Conservation (phyloP, 2,329 filamentous ascomycete genomes). For the Paecilomyces sp. region DNA sequence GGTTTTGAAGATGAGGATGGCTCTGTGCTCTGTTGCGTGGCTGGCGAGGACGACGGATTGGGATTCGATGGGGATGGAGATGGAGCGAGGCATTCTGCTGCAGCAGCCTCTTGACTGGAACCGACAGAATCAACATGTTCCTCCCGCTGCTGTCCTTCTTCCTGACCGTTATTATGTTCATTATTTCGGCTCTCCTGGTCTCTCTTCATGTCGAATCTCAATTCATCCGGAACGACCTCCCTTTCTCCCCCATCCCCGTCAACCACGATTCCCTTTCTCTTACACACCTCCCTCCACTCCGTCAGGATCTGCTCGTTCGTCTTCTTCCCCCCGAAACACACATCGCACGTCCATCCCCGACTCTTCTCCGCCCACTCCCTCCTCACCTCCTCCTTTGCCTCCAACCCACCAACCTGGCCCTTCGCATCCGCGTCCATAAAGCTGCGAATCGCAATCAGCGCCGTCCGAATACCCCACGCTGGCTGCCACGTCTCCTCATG, state of each 20-base stretch:
- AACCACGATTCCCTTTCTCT: slow-evolving; percentile 37
- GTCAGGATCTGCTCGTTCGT: slow-evolving; percentile 65
- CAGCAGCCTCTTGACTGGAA: background rate
- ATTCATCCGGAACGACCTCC: slow-evolving; percentile 35
- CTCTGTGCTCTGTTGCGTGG: slow-evolving; percentile 1
- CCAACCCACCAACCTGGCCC: slow-evolving; percentile 85
- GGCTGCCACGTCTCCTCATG: slow-evolving; percentile 99
- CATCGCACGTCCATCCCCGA: slow-evolving; percentile 58
- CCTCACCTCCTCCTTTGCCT: slow-evolving; percentile 62
- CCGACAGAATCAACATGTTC: background rate
- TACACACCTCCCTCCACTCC: slow-evolving; percentile 57
- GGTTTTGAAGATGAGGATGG: background rate
- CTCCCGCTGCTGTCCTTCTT: background rate
- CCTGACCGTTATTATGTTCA: background rate
- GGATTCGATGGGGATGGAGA: background rate
- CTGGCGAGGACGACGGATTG: background rate
- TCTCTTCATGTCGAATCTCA: slow-evolving; percentile 56
- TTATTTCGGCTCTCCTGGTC: slow-evolving; percentile 10
- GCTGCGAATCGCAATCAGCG: slow-evolving; percentile 67
- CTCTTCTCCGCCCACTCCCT: slow-evolving; percentile 63
- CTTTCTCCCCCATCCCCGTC: slow-evolving; percentile 32
- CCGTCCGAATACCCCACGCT: slow-evolving; percentile 91
- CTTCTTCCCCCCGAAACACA: slow-evolving; percentile 54
- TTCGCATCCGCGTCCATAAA: slow-evolving; percentile 90
- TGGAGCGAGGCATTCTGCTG: background rate